These are phyloP conservation scores for Mycosphaerella arachidis DNA, from an alignment of 2,329 filamentous ascomycete genomes.

Conservation along the genomic window DNA sequence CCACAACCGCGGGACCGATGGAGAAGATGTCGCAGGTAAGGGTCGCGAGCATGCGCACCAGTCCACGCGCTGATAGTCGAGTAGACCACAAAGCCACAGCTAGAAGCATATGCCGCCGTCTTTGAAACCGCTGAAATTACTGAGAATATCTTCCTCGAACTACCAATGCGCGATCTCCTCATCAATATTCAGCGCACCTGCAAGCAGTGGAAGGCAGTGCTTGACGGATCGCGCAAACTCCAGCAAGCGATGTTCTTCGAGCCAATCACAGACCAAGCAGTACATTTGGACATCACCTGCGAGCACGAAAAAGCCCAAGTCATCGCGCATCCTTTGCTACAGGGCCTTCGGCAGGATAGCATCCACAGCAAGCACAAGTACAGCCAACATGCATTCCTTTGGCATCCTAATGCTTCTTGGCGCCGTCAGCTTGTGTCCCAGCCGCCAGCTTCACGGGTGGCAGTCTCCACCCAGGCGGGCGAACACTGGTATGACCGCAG, in stretches of 20 bases:
- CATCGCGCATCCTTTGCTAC: background rate
- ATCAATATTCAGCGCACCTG: constrained; percentile 12
- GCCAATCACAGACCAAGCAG: background rate
- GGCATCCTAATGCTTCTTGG: background rate
- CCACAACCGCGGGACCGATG: background rate
- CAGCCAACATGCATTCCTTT: background rate
- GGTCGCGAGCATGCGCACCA: background rate
- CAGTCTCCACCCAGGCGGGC: no score
- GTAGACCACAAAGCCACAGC: background rate
- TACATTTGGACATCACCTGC: background rate
- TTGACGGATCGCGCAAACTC: constrained; percentile 15
- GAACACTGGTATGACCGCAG: no score
- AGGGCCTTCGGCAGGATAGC: background rate
- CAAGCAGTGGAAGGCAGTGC: constrained; percentile 13
- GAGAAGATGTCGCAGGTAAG: background rate
- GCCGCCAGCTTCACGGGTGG: background rate
- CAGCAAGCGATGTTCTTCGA: constrained; percentile 22
- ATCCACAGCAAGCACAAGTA: background rate
- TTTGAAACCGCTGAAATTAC: constrained; percentile 23
- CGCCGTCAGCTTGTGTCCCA: background rate
- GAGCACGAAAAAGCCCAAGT: background rate
- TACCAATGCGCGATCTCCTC: constrained; percentile 2
- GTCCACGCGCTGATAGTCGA: background rate
- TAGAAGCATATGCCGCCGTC: constrained; percentile 5
- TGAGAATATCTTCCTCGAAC: constrained; percentile 13